A percentile compares a stretch with the other conserved stretches of the same genome.
Evolutionary conservation across 2,329 filamentous ascomycete species (phyloP).

Genomic region (Coniella vitis): DNA sequence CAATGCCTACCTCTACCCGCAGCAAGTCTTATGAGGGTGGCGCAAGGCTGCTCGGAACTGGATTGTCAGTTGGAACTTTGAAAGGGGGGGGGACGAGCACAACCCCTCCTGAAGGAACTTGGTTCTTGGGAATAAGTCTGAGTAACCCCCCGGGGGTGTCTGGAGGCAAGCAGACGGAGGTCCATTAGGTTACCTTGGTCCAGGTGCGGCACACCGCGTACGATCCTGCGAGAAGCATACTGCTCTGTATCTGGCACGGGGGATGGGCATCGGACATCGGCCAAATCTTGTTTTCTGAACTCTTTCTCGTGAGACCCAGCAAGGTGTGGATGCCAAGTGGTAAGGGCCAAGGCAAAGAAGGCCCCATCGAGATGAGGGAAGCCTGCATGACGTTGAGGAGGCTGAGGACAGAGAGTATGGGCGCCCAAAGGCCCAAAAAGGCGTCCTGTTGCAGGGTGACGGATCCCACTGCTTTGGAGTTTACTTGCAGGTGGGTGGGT

Average conservation of each 20-base stretch:
- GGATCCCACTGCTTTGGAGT: too few species aligned
- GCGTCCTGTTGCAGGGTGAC: neutral
- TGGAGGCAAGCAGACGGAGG: too few species aligned
- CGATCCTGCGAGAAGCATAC: too few species aligned
- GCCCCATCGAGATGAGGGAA: slow-evolving; percentile 3
- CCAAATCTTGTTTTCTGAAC: neutral
- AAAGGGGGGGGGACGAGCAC: too few species aligned
- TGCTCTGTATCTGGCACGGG: neutral
- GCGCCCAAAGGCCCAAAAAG: neutral
- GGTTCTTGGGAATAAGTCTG: neutral
- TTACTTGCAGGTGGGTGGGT: slow-evolving; percentile 15
- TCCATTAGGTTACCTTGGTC: too few species aligned
- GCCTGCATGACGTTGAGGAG: slow-evolving; percentile 13
- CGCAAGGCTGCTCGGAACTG: too few species aligned
- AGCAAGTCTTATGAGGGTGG: neutral
- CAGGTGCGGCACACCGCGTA: too few species aligned
- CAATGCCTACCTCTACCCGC: slow-evolving; percentile 6
- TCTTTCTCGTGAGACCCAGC: slow-evolving; percentile 9
- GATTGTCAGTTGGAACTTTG: too few species aligned
- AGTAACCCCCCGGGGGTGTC: too few species aligned
- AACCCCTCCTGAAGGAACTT: neutral
- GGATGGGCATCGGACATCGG: neutral
- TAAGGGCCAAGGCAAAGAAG: neutral
- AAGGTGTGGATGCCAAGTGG: slow-evolving; percentile 1
- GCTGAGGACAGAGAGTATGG: slow-evolving; percentile 8